Percentiles rank a stretch among this genome's conserved stretches.
phyloP scores from a whole-genome alignment of 768 basidiomycete species.

The Inosperma sp. region DNA sequence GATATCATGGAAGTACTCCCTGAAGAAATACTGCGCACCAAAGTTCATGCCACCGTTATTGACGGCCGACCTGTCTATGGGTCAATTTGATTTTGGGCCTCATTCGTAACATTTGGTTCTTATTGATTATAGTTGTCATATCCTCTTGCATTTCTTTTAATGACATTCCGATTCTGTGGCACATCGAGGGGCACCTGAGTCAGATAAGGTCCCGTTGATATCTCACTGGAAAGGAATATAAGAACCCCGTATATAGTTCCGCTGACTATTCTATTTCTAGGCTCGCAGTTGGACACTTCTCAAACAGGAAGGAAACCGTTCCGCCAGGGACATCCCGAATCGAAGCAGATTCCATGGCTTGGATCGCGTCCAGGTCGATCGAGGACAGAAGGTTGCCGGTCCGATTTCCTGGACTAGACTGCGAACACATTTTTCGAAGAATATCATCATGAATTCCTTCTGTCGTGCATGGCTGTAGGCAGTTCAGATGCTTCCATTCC shows the following conservation, averaged over 20 bases:
- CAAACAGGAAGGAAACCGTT: constrained; percentile 72
- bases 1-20: constrained; percentile 71
- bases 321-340: constrained; percentile 54
- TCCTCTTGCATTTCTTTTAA: too few species aligned
- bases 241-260: too few species aligned
- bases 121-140: too few species aligned
- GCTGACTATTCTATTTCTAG: constrained; percentile 6
- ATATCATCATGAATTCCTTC: constrained; percentile 62
- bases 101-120: too few species aligned
- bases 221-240: too few species aligned
- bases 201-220: too few species aligned
- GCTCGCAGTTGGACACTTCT: constrained; percentile 34
- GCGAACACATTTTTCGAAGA: constrained; percentile 45
- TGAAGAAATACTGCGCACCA: constrained; percentile 58
- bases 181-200: too few species aligned
- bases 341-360: constrained; percentile 31
- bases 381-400: constrained; percentile 13
- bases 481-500: constrained; percentile 85
- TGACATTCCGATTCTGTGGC: too few species aligned
- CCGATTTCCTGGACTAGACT: constrained; percentile 8
- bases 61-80: constrained; percentile 58
- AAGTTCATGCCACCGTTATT: constrained; percentile 70
- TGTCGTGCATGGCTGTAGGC: constrained; percentile 42
- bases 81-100: constrained; percentile 23
- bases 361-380: constrained; percentile 47